A percentile compares a stretch with the other conserved stretches of the same genome.
phyloP scores from a whole-genome alignment of 345 rosid species.

The Cochlearia excelsa region DNA sequence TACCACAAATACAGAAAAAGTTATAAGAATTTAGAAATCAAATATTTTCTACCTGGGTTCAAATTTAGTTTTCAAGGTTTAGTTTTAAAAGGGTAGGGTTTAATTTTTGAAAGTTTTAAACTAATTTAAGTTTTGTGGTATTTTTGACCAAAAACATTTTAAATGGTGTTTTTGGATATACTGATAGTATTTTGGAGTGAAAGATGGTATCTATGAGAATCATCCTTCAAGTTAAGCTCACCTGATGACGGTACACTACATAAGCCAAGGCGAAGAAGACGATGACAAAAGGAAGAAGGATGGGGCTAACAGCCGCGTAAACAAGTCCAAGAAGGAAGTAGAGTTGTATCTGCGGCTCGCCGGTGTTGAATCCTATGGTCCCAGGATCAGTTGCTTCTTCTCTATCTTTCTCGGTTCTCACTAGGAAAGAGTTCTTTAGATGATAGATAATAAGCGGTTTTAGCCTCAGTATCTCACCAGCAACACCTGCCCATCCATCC shows the following conservation, averaged over 20 bases:
- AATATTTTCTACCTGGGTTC: no score
- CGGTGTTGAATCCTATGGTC: slow-evolving; percentile 82
- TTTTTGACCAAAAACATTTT: no score
- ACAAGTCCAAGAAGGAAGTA: slow-evolving; percentile 96
- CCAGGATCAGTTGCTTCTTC: slow-evolving; percentile 99
- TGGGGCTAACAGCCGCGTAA: slow-evolving; percentile 84
- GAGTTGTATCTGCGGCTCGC: slow-evolving; percentile 94
- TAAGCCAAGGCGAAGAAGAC: slow-evolving; percentile 81
- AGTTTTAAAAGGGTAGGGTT: no score
- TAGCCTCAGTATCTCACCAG: slow-evolving; percentile 85
- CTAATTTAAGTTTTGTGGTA: no score
- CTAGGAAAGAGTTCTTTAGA: slow-evolving; percentile 70
- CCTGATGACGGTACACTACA: slow-evolving; percentile 93
- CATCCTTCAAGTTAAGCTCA: no score
- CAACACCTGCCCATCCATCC: slow-evolving; percentile 99
- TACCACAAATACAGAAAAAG: no score
- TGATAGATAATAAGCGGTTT: slow-evolving; percentile 82
- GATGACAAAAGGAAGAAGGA: slow-evolving; percentile 81
- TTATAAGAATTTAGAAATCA: no score
- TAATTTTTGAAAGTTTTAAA: no score
- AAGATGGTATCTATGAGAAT: no score
- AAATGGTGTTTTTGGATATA: no score
- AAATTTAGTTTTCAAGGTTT: no score
- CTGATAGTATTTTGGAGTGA: no score
- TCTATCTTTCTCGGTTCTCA: slow-evolving; percentile 84